Evolutionary conservation across 345 rosid species (phyloP).

Genomic region (Eucalyptus dawsonii): DNA sequence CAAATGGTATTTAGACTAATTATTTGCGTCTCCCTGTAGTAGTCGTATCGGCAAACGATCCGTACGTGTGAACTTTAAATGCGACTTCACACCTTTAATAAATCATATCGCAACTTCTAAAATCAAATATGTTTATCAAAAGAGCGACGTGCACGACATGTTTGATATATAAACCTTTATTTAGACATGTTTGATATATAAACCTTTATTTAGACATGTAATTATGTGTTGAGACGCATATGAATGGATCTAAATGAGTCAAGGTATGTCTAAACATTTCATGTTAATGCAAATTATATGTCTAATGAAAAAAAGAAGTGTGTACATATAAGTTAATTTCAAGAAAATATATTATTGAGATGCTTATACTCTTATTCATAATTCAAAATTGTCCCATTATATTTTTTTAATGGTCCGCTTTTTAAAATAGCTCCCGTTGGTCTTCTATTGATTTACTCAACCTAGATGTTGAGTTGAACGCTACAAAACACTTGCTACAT

Average conservation of each 20-base stretch:
- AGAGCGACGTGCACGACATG: too few relatives aligned
- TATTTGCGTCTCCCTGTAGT: not conserved
- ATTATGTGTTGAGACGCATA: not conserved
- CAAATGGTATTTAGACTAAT: not conserved
- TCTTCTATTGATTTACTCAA: not conserved
- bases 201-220: not conserved
- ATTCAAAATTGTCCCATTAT: not conserved
- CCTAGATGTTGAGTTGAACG: not conserved
- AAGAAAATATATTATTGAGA: not conserved
- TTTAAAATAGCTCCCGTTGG: not conserved
- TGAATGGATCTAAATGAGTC: too few relatives aligned
- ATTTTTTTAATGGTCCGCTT: not conserved
- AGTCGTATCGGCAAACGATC: not conserved
- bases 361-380: not conserved
- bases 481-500: not conserved
- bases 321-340: fast-evolving
- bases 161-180: not conserved
- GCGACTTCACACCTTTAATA: not conserved
- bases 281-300: too few relatives aligned
- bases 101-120: not conserved
- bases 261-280: too few relatives aligned
- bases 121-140: not conserved
- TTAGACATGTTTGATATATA: not conserved
- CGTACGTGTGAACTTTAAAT: not conserved
- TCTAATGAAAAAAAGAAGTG: not conserved